phyloP scores from a whole-genome alignment of 306 rosid genomes.

The Cicer pinnatifidum region DNA sequence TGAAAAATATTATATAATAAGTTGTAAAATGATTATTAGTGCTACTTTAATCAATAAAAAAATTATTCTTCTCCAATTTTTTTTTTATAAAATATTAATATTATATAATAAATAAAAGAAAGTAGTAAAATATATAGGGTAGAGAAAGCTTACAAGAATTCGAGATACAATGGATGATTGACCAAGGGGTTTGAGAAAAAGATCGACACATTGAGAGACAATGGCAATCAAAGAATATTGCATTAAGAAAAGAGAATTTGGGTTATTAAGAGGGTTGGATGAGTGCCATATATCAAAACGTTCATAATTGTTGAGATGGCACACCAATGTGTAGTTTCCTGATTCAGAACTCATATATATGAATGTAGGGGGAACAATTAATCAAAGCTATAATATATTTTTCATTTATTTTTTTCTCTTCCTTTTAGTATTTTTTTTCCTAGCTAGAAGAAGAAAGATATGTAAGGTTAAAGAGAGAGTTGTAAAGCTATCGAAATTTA shows the following conservation, averaged over 20 bases:
- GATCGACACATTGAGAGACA: constrained; percentile 43
- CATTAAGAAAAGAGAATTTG: constrained; percentile 52
- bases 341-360: constrained; percentile 15
- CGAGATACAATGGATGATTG: constrained; percentile 62
- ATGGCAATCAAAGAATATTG: constrained; percentile 48
- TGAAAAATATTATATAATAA: no score
- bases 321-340: constrained; percentile 45
- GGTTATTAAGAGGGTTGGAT: constrained; percentile 41
- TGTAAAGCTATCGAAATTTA: constrained; percentile 9
- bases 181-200: constrained; percentile 53
- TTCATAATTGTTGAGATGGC: constrained; percentile 37
- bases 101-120: constrained; percentile 20
- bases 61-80: no score
- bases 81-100: neutral
- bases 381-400: neutral
- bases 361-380: neutral
- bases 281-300: constrained; percentile 22
- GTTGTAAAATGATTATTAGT: no score
- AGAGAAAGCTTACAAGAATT: constrained; percentile 55
- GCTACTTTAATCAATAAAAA: no score
- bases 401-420: constrained; percentile 9
- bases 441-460: constrained; percentile 2
- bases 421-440: neutral
- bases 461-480: neutral
- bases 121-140: neutral